Base-by-base conservation (phyloP, 495 filamentous ascomycete genomes). In the Platismatia glauca region DNA sequence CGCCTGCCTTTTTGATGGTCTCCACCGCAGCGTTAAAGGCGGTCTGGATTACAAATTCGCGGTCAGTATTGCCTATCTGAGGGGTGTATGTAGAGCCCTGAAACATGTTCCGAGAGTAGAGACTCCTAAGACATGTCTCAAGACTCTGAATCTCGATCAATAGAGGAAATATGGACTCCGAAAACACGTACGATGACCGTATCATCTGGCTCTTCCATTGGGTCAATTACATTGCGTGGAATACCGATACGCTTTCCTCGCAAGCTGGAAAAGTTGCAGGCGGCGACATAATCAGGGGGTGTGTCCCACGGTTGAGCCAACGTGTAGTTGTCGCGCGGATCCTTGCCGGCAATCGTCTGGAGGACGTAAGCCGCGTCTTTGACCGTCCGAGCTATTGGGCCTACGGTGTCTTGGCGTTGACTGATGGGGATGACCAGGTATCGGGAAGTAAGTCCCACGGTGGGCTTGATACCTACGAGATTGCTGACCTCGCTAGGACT, bases 291-390 rank as follows among this genome's bases (percentile, higher is more conserved):
- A 61, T 82, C 71, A 0, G 81, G 79, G 12, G 75, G 61, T 1
- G 57, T 65, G 38, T 70, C 65, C 61, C 75, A 76, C 2, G 81
- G 81, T 55, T 75, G 76, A n/a, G 78, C 78, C 39, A 73, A 73
- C 0, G 81, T 83, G 70, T 82, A 83, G 64, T 82, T 83, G 70
- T 78, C 77, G 48, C 70, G 48, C 15, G 64, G 29, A 67, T 87
- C 83, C 31, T 66, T 63, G 1, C 85, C 84, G 0, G 81, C 83
- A 44, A 89, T 86, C 22, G 79, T 81, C 66, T 83, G 76, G 29
- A 89, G 77, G 7, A 88, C n/a, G 60, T 82, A 79, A 1, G 86
- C 85, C 0, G 85, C 86, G 67, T 89, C 86, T 65, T 79, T 82
- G 61, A 89, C 85, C 1, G 78, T 84, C 20, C 82, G 71, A 16